These are phyloP conservation scores for Ogataea zsoltii DNA, from an alignment of 805 yeast genomes.

Conservation along the genomic window DNA sequence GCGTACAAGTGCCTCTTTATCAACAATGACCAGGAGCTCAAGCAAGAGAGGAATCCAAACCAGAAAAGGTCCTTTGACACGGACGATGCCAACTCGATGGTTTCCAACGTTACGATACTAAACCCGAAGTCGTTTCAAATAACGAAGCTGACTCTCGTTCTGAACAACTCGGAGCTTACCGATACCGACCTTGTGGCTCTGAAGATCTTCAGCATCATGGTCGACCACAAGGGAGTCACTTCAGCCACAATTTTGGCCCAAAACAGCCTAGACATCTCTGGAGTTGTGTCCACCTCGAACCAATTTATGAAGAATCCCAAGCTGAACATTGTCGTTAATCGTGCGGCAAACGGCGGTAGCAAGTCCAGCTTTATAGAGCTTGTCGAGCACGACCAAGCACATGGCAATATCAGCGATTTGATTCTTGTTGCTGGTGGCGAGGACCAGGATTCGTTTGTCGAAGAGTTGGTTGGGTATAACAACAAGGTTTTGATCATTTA, in stretches of 20 bases:
- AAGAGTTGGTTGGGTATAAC: conserved; percentile 20
- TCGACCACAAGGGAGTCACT: conserved; percentile 20
- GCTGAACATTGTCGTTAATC: conserved; percentile 9
- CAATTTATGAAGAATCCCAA: conserved; percentile 11
- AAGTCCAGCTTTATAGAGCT: conserved; percentile 10
- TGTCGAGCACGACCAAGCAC: conserved; percentile 1
- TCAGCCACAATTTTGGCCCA: conserved; percentile 13
- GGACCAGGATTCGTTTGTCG: conserved; percentile 12
- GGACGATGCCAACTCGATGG: conserved; percentile 15
- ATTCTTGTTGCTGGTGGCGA: conserved; percentile 22
- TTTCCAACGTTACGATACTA: conserved; percentile 29
- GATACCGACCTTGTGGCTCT: conserved; percentile 26
- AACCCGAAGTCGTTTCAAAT: conserved; percentile 31
- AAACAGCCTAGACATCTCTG: conserved; percentile 10
- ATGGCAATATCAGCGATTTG: conserved; percentile 21
- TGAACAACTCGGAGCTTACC: conserved; percentile 18
- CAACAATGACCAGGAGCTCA: conserved; percentile 28
- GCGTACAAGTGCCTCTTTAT: conserved; percentile 27
- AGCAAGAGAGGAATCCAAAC: background rate
- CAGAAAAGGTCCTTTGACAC: background rate
- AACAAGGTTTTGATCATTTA: conserved; percentile 29
- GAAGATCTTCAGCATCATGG: conserved; percentile 26
- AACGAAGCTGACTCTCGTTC: conserved; percentile 24
- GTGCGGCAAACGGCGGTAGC: background rate
- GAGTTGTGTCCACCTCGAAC: conserved; percentile 10